phyloP scores from a whole-genome alignment of 2,329 filamentous ascomycete genomes.

The Colletotrichum incanum region DNA sequence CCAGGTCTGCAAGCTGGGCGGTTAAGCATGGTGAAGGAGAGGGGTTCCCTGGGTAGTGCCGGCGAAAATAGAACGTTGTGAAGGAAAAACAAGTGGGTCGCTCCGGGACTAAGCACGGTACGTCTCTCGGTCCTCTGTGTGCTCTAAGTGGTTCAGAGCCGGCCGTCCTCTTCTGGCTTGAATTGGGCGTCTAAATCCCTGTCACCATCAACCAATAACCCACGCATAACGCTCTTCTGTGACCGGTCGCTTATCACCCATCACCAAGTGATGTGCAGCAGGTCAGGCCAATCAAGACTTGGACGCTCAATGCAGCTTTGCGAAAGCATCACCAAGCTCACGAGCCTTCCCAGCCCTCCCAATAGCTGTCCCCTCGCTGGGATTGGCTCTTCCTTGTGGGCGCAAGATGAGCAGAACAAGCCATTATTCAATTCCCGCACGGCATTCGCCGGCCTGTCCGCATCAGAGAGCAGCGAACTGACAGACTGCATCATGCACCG shows the following conservation, averaged over 20 bases:
- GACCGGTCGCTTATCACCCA: constrained; percentile 42
- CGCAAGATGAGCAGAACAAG: constrained; percentile 34
- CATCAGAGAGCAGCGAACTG: constrained; percentile 34
- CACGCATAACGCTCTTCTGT: constrained; percentile 20
- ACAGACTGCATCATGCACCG: constrained; percentile 38
- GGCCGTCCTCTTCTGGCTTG: constrained; percentile 22
- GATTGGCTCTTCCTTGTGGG: constrained; percentile 22
- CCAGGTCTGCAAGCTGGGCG: constrained; percentile 41
- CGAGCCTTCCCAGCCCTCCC: constrained; percentile 35
- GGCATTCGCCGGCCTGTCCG: constrained; percentile 37
- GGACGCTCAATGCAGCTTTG: constrained; percentile 28
- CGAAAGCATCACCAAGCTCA: constrained; percentile 37
- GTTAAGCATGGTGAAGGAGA: constrained; percentile 43
- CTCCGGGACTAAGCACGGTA: constrained; percentile 28
- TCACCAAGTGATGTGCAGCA: constrained; percentile 42
- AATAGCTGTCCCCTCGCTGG: background rate
- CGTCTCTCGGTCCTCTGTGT: constrained; percentile 20
- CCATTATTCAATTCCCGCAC: constrained; percentile 19
- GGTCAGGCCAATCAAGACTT: constrained; percentile 30
- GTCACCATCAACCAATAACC: constrained; percentile 33
- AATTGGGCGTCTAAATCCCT: constrained; percentile 43
- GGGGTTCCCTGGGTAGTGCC: constrained; percentile 29
- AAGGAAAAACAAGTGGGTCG: constrained; percentile 20
- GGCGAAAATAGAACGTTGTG: constrained; percentile 32
- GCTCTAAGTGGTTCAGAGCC: constrained; percentile 13